Percentiles rank a stretch among this genome's conserved stretches.
Evolutionary conservation across 495 filamentous ascomycete genomes (phyloP).

Genomic region (Penicillium cataractarum): DNA sequence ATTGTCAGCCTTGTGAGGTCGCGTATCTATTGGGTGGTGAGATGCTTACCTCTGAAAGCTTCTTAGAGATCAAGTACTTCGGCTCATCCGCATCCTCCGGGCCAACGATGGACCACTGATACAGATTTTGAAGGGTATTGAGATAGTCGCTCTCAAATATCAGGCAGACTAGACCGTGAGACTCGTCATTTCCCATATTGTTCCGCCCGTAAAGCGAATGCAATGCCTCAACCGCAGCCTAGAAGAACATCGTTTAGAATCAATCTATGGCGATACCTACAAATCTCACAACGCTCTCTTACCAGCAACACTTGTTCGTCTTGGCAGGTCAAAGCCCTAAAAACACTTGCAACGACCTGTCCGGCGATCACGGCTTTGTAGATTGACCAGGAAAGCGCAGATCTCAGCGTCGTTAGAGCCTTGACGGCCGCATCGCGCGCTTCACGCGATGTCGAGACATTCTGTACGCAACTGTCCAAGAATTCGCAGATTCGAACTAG

Average conservation of each 20-base stretch:
- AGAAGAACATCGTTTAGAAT: conserved; percentile 14
- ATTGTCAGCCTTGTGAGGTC: background rate
- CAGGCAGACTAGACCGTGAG: conserved; percentile 73
- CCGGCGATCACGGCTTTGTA: conserved; percentile 75
- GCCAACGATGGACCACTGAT: conserved; percentile 81
- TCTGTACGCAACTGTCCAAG: conserved; percentile 71
- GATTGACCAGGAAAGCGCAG: conserved; percentile 80
- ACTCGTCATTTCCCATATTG: conserved; percentile 76
- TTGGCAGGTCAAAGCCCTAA: conserved; percentile 70
- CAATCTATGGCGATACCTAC: background rate
- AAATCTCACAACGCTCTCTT: conserved; percentile 23
- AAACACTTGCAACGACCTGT: conserved; percentile 70
- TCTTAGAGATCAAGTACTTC: conserved; percentile 89
- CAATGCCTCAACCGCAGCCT: conserved; percentile 84
- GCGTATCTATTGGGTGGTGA: background rate
- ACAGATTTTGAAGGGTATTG: conserved; percentile 71
- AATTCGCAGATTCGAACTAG: conserved; percentile 74
- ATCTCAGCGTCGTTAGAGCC: conserved; percentile 72
- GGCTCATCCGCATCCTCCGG: conserved; percentile 82
- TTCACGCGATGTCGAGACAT: conserved; percentile 64
- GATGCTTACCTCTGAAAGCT: conserved; percentile 80
- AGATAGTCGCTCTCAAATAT: conserved; percentile 75
- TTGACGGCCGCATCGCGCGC: conserved; percentile 67
- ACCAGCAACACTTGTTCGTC: conserved; percentile 78
- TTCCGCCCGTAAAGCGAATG: conserved; percentile 78